phyloP scores from a whole-genome alignment of 1,139 yeast genomes.

The Candida frijolesensis region DNA sequence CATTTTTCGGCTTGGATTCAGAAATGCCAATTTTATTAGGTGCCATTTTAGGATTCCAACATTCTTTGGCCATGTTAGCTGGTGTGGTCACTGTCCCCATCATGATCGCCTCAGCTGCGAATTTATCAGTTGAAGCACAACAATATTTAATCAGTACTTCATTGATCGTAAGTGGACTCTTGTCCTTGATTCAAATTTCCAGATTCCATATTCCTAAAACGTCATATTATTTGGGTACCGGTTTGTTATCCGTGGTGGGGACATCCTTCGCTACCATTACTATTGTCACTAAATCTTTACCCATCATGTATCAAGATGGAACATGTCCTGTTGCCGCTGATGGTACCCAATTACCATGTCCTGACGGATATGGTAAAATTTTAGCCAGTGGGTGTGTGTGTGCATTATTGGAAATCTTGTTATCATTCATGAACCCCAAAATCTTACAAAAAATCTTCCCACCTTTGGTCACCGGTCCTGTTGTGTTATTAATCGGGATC shows the following conservation, averaged over 20 bases:
- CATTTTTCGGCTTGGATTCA: constrained; percentile 73
- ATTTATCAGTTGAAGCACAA: constrained; percentile 49
- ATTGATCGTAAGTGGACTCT: constrained; percentile 71
- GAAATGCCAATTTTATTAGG: constrained; percentile 82
- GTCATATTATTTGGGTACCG: constrained; percentile 80
- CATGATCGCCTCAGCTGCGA: constrained; percentile 62
- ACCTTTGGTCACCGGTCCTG: constrained; percentile 90
- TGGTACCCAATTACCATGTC: constrained; percentile 76
- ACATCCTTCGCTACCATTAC: constrained; percentile 87
- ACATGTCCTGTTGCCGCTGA: constrained; percentile 60
- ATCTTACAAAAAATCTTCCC: constrained; percentile 76
- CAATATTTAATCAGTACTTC: constrained; percentile 81
- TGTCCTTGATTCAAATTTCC: constrained; percentile 77
- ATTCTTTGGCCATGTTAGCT: constrained; percentile 85
- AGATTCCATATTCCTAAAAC: constrained; percentile 75
- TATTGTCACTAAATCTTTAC: constrained; percentile 72
- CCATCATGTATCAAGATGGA: constrained; percentile 78
- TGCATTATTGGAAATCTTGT: constrained; percentile 67
- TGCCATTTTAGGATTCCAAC: constrained; percentile 79
- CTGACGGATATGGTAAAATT: constrained; percentile 86
- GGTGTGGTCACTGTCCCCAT: constrained; percentile 89
- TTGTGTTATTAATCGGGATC: constrained; percentile 79
- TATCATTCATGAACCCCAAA: constrained; percentile 77
- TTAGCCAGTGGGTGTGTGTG: constrained; percentile 80
- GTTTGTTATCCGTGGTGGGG: constrained; percentile 85